Evolutionary conservation across 208 protist species (phyloP), one percentile per base, ranked within the genome.

Genomic region (Leishmania tarentolae): DNA sequence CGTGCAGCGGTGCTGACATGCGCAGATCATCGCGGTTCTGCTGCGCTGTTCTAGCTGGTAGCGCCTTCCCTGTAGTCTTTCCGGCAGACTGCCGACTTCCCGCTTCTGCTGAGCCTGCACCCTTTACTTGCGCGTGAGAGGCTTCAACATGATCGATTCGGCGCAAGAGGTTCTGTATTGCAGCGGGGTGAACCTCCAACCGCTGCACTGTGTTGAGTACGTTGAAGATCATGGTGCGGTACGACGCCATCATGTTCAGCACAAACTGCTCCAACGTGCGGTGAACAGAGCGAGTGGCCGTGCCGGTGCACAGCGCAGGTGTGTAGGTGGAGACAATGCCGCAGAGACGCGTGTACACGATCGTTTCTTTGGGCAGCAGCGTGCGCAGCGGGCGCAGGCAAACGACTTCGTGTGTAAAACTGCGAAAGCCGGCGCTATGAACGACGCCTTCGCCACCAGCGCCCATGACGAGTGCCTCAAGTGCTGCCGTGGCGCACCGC

Each of bases 201-300:
- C 91, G 91, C 53, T 84, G 87, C 9, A 90, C 89, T 9, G 87
- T 93, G 80, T 89, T 94, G 17, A 97, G 76, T 52, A 96, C 87
- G 76, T 97, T 97, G 78, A 96, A 97, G n/a, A 95, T 76, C 69
- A 89, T 91, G 3, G 94, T 92, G 61, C 87, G 87, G 63, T 92
- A 95, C 44, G 81, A 79, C 0, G 50, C 8, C 35, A 90, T 81
- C 76, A 93, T 88, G 2, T 63, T 82, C 47, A 88, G 80, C 57
- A 96, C 87, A 80, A 97, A 97, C 5, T 79, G 35, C 86, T 97
- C 92, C 28, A 97, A 71, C 3, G 79, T 83, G 46, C 92, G 87
- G 75, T 88, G 82, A 28, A 95, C 75, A 13, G 92, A 95, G 1
- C 82, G 88, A 31, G 88, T 56, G 65, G 78, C 80, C 31, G 84